Conservation (phyloP, 108 stramenopile genomes). For the Nannochloropsis gaditana region DNA sequence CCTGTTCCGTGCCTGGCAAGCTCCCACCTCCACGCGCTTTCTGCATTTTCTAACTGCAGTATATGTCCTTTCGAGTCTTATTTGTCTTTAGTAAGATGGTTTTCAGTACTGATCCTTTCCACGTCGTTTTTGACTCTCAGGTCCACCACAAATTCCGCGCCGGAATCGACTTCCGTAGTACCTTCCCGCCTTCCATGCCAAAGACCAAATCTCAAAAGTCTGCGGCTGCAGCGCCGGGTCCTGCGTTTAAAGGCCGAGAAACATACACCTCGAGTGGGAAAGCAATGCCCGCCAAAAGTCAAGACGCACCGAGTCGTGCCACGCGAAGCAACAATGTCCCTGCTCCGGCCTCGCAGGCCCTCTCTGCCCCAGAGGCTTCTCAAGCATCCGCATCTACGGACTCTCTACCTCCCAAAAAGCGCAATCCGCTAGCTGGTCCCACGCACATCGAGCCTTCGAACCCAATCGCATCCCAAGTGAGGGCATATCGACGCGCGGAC, state of each 20-base stretch:
- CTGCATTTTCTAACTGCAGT: not conserved
- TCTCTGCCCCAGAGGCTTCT: not conserved
- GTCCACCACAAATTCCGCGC: not conserved
- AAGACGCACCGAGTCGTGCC: not conserved
- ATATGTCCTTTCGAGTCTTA: not conserved
- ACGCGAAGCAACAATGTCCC: not conserved
- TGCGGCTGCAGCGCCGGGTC: not conserved
- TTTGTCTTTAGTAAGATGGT: not conserved
- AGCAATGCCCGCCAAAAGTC: not conserved
- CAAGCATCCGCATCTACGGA: not conserved
- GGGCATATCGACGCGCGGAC: constrained; percentile 9
- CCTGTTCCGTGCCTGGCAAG: not conserved
- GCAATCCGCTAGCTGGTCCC: not conserved
- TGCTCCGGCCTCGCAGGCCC: not conserved
- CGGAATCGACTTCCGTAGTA: not conserved
- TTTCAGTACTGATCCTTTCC: not conserved
- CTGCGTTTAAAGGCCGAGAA: not conserved
- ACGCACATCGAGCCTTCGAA: not conserved
- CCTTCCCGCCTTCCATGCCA: constrained; percentile 7
- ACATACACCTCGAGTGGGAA: not conserved
- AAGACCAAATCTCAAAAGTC: not conserved
- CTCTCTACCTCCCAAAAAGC: not conserved
- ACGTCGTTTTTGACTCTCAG: not conserved
- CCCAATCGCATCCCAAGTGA: constrained; percentile 16
- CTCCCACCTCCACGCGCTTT: not conserved